Base-by-base conservation (phyloP, 2,329 filamentous ascomycete genomes). In the Keithomyces neogunnii region DNA sequence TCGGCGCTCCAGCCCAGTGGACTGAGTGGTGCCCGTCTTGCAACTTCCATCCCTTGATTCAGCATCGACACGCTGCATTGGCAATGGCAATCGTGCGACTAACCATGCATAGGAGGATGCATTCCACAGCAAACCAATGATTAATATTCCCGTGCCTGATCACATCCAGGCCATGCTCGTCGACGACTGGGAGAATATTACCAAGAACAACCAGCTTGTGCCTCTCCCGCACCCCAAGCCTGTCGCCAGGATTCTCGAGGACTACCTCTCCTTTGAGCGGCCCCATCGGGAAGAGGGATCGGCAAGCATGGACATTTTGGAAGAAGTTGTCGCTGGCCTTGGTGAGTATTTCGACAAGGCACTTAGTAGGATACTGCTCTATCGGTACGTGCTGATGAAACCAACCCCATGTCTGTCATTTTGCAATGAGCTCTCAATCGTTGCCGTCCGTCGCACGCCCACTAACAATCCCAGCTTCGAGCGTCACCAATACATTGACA, bases 151-250 rank as follows among this genome's bases (percentile, higher is more conserved):
- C 47, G 84, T 97, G 57, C 90, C 93, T 0, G 93, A 97, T 64
- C 82, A 87, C 57, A 77, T 99, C 58, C 96, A 97, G 73, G 89
- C 88, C 13, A 79, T 95, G 56, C 81, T 99, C 3, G 93, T 99
- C 28, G 93, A 99, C 65, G 93, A 99, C 67, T 99, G 93, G 93
- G 93, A 99, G 69, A 95, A 96, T 61, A 84, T 99, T 55, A 99
- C 93, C 51, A 97, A 96, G 72, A 93, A 95, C 65, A 82, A 89
- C 59, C 88, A 92, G 64, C 82, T 97, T 3, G 89, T 96, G 33
- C 85, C 88, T 2, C 75, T 99, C 13, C 93, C 93, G 0, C 85
- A 89, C 45, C 75, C 78, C 31, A 81, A 85, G 48, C 83, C 92
- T 1, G 89, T 93, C 53, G 82, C 80, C 56, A 73, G 81, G 57